Conservation (phyloP, 1,284 basidiomycete genomes). For the Fomitopsis schrenkii region DNA sequence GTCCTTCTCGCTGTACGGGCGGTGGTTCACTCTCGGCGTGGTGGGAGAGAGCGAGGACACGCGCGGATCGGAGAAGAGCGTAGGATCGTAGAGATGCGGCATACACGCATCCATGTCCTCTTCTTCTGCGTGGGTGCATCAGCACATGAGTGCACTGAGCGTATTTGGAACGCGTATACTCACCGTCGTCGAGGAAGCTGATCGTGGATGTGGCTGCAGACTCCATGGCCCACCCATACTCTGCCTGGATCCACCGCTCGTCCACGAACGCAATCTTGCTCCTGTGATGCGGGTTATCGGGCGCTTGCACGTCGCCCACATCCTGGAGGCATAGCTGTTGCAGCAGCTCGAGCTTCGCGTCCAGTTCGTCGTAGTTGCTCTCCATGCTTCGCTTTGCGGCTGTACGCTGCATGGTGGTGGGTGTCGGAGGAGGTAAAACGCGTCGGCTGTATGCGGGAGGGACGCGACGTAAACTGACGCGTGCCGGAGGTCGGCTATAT, state of each 20-base stretch:
- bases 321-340: constrained; percentile 21
- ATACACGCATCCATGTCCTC: constrained; percentile 25
- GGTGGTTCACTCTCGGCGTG: constrained; percentile 2
- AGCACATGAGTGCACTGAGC: background rate
- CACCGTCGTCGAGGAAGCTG: constrained; percentile 22
- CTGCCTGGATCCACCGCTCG: constrained; percentile 19
- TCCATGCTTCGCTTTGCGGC: constrained; percentile 11
- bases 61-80: constrained; percentile 20
- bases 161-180: background rate
- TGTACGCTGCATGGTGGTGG: constrained; percentile 14
- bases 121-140: constrained; percentile 13
- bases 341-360: constrained; percentile 26
- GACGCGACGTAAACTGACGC: background rate
- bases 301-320: constrained; percentile 10
- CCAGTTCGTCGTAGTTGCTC: constrained; percentile 15
- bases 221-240: constrained; percentile 18
- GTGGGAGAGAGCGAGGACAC: constrained; percentile 7
- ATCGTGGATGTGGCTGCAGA: constrained; percentile 16
- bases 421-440: background rate
- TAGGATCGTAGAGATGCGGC: constrained; percentile 26
- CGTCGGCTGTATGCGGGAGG: background rate
- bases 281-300: constrained; percentile 6
- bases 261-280: constrained; percentile 12
- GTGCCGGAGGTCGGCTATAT: background rate
- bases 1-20: constrained; percentile 11